A percentile compares a stretch with the other conserved stretches of the same genome.
phyloP scores from a whole-genome alignment of 2,329 filamentous ascomycete species.

The Fusarium equiseti region DNA sequence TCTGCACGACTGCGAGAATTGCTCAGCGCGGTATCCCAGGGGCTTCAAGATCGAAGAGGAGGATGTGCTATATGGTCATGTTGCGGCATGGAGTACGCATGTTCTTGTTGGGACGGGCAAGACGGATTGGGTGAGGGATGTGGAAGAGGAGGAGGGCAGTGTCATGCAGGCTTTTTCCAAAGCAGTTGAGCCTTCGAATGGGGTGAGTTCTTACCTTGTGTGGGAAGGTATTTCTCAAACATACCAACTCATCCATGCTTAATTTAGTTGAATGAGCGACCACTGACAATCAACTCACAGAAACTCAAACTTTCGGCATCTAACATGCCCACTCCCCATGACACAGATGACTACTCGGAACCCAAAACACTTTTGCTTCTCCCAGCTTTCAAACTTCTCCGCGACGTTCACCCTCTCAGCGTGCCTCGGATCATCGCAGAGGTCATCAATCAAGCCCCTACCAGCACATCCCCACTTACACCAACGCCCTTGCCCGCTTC shows the following conservation, averaged over 20 bases:
- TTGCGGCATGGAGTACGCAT: constrained; percentile 91
- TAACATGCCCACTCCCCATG: constrained; percentile 84
- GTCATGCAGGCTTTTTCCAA: constrained; percentile 81
- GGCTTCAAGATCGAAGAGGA: constrained; percentile 79
- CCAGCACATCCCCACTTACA: constrained; percentile 74
- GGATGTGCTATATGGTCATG: constrained; percentile 84
- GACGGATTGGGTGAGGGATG: constrained; percentile 91
- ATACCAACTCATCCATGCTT: not conserved
- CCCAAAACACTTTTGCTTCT: constrained; percentile 87
- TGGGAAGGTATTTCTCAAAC: not conserved
- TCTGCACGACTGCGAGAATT: constrained; percentile 85
- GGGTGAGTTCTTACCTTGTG: constrained; percentile 63
- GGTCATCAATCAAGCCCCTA: constrained; percentile 79
- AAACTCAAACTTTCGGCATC: constrained; percentile 91
- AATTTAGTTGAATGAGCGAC: not conserved
- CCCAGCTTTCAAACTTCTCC: constrained; percentile 84
- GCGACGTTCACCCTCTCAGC: constrained; percentile 82
- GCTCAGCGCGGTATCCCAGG: constrained; percentile 81
- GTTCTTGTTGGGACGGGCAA: constrained; percentile 95
- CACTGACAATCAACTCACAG: constrained; percentile 56
- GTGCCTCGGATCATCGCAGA: constrained; percentile 78
- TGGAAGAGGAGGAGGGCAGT: constrained; percentile 87
- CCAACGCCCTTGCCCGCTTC: constrained; percentile 55
- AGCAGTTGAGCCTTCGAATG: constrained; percentile 71
- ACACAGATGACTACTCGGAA: constrained; percentile 70